Base-by-base conservation (phyloP, 106 monocot genomes). In the Xerophyta viscosa region DNA sequence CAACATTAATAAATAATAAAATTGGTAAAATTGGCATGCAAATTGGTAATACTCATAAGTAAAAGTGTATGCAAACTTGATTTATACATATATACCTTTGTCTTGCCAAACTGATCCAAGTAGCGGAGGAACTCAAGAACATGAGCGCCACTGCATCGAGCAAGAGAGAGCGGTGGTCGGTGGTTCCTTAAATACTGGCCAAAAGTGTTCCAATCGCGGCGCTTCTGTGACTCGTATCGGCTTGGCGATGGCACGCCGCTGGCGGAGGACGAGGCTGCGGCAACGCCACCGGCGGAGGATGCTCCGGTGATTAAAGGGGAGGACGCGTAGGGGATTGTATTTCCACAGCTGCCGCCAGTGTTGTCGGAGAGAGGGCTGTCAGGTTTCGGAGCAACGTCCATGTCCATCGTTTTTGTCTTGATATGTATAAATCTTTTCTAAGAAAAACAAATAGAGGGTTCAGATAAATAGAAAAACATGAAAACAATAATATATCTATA, bases 131-230 rank as follows among this genome's bases (percentile, higher is more conserved):
- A 82, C 46, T 82, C 82, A 17, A 82, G 82, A 6, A 82, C 82
- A 51, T 82, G 82, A 2, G 82, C 76, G 9, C 76, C 82, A 61
- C 77, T 77, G 82, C 82, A 82, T 20, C 67, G 77, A 7, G 67
- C 9, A 14, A 82, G 77, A 0, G 72, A 48, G 6, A 82, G 61
- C 26, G 82, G 77, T 6, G 82, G 82, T 21, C 82, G 69, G 67
- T 82, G 82, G 69, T 77, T 77, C 30, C 25, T 36, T 3, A 82
- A 60, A 57, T 82, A 77, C 46, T 82, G 82, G 6, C 60, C 64
- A 41, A 82, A 82, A 12, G 82, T 82, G 77, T 82, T 82, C 82
- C 82, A 82, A 60, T 81, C 81, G 3, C 81, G 76, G 15, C 81
- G 71, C 56, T 81, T 81, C 67, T 81, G 81, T 2, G 77, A 72